A percentile compares a stretch with the other conserved stretches of the same genome.
phyloP scores from a whole-genome alignment of 768 basidiomycete species.

The Scleroderma bovista region DNA sequence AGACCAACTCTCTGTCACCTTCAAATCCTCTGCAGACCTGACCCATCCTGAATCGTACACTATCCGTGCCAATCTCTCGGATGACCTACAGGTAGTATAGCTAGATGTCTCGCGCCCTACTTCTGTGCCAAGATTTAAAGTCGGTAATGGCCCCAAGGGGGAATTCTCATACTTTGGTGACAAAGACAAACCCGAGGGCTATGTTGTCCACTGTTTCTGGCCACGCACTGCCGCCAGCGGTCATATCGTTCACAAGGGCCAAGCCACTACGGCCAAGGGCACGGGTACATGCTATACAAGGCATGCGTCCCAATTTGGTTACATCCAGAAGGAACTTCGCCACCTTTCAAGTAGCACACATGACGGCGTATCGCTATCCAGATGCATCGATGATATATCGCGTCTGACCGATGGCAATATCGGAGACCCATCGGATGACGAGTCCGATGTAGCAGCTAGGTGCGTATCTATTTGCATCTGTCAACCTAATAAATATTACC shows the following conservation, averaged over 20 bases:
- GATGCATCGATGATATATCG: no score
- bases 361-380: constrained; percentile 76
- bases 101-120: constrained; percentile 67
- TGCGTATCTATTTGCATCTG: no score
- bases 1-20: constrained; percentile 76
- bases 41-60: constrained; percentile 73
- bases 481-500: no score
- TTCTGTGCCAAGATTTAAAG: constrained; percentile 77
- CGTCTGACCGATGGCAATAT: no score
- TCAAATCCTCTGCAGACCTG: constrained; percentile 48
- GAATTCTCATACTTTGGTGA: constrained; percentile 90
- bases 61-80: constrained; percentile 72
- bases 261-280: constrained; percentile 51
- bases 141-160: constrained; percentile 82
- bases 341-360: constrained; percentile 72
- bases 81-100: constrained; percentile 76
- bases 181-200: constrained; percentile 64
- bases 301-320: constrained; percentile 93
- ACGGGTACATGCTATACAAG: constrained; percentile 90
- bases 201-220: constrained; percentile 91
- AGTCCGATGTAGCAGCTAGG: no score
- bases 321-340: constrained; percentile 95
- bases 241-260: constrained; percentile 59
- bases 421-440: no score
- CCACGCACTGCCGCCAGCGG: constrained; percentile 63